These are phyloP conservation scores for Ogataea trehalophila DNA, from an alignment of 805 yeast species.

Conservation along the genomic window DNA sequence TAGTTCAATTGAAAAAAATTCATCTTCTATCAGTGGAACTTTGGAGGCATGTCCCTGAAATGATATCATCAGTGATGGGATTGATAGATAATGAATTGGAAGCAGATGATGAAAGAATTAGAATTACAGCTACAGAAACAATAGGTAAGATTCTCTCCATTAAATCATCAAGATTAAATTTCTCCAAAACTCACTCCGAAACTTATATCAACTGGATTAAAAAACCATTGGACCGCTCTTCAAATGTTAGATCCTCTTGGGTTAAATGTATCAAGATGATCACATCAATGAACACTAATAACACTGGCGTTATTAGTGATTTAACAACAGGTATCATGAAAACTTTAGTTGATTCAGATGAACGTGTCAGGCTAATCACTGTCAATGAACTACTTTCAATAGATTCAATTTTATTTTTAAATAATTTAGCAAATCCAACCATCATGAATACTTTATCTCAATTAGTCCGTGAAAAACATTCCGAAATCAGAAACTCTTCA, in stretches of 20 bases:
- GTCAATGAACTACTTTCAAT: conserved; percentile 47
- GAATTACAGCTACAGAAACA: conserved; percentile 67
- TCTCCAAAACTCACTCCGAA: conserved; percentile 50
- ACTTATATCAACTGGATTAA: conserved; percentile 71
- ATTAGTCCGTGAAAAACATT: conserved; percentile 66
- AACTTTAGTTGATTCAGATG: conserved; percentile 72
- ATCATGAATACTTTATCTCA: conserved; percentile 54
- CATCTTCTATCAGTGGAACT: conserved; percentile 61
- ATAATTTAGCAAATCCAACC: conserved; percentile 40
- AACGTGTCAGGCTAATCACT: conserved; percentile 61
- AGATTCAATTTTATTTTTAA: conserved; percentile 41
- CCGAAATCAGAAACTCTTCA: conserved; percentile 57
- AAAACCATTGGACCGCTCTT: conserved; percentile 64
- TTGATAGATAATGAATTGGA: conserved; percentile 73
- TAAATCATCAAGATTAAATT: conserved; percentile 48
- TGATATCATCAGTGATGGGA: conserved; percentile 69
- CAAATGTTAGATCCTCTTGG: conserved; percentile 68
- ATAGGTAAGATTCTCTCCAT: conserved; percentile 60
- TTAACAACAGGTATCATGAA: conserved; percentile 55
- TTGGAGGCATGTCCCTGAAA: conserved; percentile 77
- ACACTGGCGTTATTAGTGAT: conserved; percentile 46
- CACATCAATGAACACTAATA: conserved; percentile 5
- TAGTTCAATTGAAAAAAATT: conserved; percentile 49
- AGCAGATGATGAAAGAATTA: conserved; percentile 59
- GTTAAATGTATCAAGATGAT: conserved; percentile 33